Base-by-base conservation (phyloP, 768 basidiomycete genomes). In the Lentinula sp. region DNA sequence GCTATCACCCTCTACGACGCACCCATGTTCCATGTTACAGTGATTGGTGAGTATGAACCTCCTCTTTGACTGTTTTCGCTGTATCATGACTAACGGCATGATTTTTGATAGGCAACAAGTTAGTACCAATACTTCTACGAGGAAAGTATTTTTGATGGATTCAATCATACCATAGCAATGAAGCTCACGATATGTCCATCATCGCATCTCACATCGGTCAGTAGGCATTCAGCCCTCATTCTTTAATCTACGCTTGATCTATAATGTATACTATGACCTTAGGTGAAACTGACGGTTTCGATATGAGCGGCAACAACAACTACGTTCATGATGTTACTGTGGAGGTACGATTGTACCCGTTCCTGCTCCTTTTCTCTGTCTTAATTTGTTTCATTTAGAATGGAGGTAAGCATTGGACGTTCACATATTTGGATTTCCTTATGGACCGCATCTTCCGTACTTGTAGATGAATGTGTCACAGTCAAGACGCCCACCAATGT, bases 281-380 rank as follows among this genome's bases (percentile, higher is more conserved):
- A 59, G 57, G 57, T 18, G 66, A 68, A 52, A 69, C 68, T 20
- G 68, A 69, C 36, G 68, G 68, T 15, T 69, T 65, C 57, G 67
- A 70, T 56, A 65, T 72, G 32, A 66, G 63, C 6, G 72, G 72
- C 15, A 72, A 70, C 37, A 67, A 69, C 57, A 59, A 59, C 57
- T 67, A 66, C 42, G 69, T 76, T 23, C 73, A 74, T 51, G 72
- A 75, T 39, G 67, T 74, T 49, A 64, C 66, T 6, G 70, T 76
- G 23, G 72, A 72, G 57, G 73, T 59, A 12, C 4, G 16, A 28
- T 33, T 32, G 28, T 28, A 28, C 28, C 28, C 3, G 28, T 28
- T 28, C 28, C 28, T 28, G 28, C 9, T 15, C 15, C 28, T 20
- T 15, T 33, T 23, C 12, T 42, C 55, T 15, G 3, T 39, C 2